phyloP scores from a whole-genome alignment of 768 basidiomycete genomes.

The Pleurotus eryngii region DNA sequence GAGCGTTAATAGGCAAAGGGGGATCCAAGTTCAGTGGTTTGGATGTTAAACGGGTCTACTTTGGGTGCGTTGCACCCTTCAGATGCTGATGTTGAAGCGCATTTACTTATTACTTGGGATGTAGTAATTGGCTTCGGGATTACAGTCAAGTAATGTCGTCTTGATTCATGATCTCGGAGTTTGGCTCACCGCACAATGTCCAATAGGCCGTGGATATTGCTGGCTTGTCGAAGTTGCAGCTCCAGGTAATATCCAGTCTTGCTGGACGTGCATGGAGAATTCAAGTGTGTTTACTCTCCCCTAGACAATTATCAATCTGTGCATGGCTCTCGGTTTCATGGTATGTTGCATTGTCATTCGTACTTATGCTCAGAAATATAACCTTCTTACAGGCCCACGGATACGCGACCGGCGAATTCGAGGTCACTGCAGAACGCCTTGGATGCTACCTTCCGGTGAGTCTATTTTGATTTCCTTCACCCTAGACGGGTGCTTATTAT shows the following conservation, averaged over 20 bases:
- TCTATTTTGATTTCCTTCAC: slow-evolving; percentile 10
- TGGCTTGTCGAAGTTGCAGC: slow-evolving; percentile 65
- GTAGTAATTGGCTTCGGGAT: slow-evolving; percentile 84
- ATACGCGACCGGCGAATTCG: slow-evolving; percentile 81
- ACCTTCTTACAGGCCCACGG: slow-evolving; percentile 57
- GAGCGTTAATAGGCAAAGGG: slow-evolving; percentile 52
- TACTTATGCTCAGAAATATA: too few species aligned
- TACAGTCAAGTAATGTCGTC: slow-evolving; percentile 60
- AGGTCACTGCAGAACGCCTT: slow-evolving; percentile 79
- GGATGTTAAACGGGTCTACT: slow-evolving; percentile 83
- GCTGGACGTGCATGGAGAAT: not conserved
- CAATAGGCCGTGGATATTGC: slow-evolving; percentile 80
- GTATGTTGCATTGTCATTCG: slow-evolving; percentile 30
- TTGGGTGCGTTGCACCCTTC: slow-evolving; percentile 48
- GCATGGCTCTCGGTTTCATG: slow-evolving; percentile 90
- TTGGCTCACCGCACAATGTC: not conserved
- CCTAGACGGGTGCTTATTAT: too few species aligned
- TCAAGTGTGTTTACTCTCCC: not conserved
- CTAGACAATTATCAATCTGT: slow-evolving; percentile 82
- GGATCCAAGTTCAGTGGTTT: slow-evolving; percentile 72
- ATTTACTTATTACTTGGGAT: slow-evolving; percentile 3
- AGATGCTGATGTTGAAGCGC: not conserved
- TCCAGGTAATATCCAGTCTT: slow-evolving; percentile 46
- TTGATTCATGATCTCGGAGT: not conserved
- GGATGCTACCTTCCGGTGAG: slow-evolving; percentile 80